A percentile compares a stretch with the other conserved stretches of the same genome.
These are phyloP conservation scores for Trichoderma erinaceum DNA, from an alignment of 495 filamentous ascomycete species.

Conservation along the genomic window DNA sequence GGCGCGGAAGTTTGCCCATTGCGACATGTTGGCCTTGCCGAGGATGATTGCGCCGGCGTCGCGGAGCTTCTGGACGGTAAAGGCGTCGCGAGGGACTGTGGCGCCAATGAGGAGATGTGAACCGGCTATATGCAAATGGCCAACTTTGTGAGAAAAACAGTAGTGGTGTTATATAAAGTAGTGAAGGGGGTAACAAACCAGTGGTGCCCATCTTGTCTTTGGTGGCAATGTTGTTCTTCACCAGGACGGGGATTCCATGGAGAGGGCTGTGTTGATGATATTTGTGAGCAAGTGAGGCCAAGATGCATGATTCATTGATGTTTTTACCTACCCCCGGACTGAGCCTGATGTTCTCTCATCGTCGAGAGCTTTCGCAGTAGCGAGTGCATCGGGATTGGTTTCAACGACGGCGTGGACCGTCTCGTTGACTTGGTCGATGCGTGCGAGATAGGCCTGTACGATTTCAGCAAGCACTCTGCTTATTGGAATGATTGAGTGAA, in stretches of 20 bases:
- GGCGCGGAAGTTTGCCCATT: slow-evolving; percentile 37
- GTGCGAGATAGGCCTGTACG: slow-evolving; percentile 35
- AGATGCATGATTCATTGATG: not conserved
- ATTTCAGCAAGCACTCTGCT: no score
- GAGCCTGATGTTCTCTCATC: slow-evolving; percentile 25
- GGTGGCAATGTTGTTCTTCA: slow-evolving; percentile 36
- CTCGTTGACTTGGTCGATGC: slow-evolving; percentile 49
- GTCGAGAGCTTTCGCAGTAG: slow-evolving; percentile 27
- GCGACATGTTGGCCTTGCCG: slow-evolving; percentile 33
- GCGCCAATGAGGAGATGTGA: slow-evolving; percentile 47
- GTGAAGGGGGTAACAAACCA: not conserved
- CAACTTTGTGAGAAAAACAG: not conserved
- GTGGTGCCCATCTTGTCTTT: slow-evolving; percentile 22
- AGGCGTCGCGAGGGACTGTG: slow-evolving; percentile 35
- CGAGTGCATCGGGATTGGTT: slow-evolving; percentile 38
- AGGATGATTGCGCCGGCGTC: slow-evolving; percentile 42
- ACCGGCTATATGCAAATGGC: slow-evolving; percentile 32
- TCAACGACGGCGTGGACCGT: slow-evolving; percentile 35
- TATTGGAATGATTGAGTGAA: not conserved
- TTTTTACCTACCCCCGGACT: not conserved
- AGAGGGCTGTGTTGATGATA: slow-evolving; percentile 22
- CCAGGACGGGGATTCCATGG: slow-evolving; percentile 33
- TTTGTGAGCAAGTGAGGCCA: not conserved
- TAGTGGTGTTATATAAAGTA: not conserved
- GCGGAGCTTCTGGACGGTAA: slow-evolving; percentile 39